Conservation (phyloP, 2,329 filamentous ascomycete species). For the Pezizomycotina sp. region DNA sequence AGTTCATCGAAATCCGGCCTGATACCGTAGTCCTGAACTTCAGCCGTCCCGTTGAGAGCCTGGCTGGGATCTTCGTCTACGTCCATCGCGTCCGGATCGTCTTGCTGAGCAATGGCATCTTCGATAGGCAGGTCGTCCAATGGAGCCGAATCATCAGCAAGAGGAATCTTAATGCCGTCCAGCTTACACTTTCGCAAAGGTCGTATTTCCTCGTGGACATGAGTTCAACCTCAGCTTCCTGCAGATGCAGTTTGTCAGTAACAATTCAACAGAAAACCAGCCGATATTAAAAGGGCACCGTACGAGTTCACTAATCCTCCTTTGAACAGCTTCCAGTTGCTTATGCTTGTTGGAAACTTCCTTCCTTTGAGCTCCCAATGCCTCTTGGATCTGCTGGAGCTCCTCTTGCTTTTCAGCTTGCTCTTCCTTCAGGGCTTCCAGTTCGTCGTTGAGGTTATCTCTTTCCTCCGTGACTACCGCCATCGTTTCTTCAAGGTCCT, state of each 20-base stretch:
- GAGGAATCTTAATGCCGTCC: constrained; percentile 76
- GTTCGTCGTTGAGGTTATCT: constrained; percentile 54
- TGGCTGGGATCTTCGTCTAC: constrained; percentile 50
- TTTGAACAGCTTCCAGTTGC: constrained; percentile 59
- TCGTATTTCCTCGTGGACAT: constrained; percentile 71
- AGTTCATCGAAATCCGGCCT: constrained; percentile 70
- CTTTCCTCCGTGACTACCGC: constrained; percentile 56
- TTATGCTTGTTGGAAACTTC: constrained; percentile 73
- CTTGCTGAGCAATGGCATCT: constrained; percentile 51
- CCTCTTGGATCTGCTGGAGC: constrained; percentile 52
- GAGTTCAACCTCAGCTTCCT: constrained; percentile 67
- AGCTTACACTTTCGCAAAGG: constrained; percentile 79
- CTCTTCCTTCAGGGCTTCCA: constrained; percentile 57
- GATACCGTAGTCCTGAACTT: constrained; percentile 79
- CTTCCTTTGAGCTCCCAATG: constrained; percentile 58
- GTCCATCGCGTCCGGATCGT: constrained; percentile 81
- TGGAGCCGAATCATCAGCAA: constrained; percentile 50
- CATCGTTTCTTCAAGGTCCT: constrained; percentile 55
- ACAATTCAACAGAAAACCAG: too few species aligned
- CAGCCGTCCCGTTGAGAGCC: constrained; percentile 39
- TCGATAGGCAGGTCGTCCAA: constrained; percentile 78
- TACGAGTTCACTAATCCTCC: constrained; percentile 52
- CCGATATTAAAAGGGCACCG: not conserved
- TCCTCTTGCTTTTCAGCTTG: constrained; percentile 52
- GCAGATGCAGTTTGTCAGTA: constrained; percentile 2